Evolutionary conservation across 441 rosid species (phyloP).

Genomic region (Eruca vesicaria): DNA sequence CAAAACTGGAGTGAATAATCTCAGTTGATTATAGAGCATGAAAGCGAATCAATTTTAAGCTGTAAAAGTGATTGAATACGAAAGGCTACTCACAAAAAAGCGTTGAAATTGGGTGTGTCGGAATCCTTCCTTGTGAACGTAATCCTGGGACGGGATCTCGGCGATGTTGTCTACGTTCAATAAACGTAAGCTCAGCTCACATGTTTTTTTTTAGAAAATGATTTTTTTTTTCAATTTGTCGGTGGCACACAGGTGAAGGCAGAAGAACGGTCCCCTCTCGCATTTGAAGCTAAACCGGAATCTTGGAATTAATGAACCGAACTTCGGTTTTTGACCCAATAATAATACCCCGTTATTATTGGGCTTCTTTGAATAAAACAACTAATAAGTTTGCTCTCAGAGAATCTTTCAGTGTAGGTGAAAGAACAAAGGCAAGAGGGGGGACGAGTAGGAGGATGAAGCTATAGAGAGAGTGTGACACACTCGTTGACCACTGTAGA

Average conservation of each 20-base stretch:
- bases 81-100: not conserved
- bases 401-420: slow-evolving; percentile 10
- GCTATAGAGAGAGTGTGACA: slow-evolving; percentile 5
- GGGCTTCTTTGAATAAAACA: not conserved
- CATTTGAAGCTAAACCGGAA: slow-evolving; percentile 21
- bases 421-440: slow-evolving; percentile 16
- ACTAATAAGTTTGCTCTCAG: too few species aligned
- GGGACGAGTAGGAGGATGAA: slow-evolving; percentile 17
- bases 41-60: not conserved
- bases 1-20: not conserved
- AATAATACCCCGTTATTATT: not conserved
- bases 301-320: not conserved
- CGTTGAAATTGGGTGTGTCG: not conserved
- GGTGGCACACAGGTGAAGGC: slow-evolving; percentile 28
- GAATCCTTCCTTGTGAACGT: slow-evolving; percentile 11
- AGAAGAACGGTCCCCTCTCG: too few species aligned
- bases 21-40: not conserved
- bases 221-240: not conserved
- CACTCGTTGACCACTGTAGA: slow-evolving; percentile 16
- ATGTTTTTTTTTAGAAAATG: not conserved
- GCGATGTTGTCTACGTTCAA: slow-evolving; percentile 10
- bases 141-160: slow-evolving; percentile 26
- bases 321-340: too few species aligned
- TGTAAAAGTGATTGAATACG: slow-evolving; percentile 10
- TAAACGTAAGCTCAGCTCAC: not conserved